These are phyloP conservation scores for Crotalaria pallida DNA, from an alignment of 306 rosid species.

Conservation along the genomic window DNA sequence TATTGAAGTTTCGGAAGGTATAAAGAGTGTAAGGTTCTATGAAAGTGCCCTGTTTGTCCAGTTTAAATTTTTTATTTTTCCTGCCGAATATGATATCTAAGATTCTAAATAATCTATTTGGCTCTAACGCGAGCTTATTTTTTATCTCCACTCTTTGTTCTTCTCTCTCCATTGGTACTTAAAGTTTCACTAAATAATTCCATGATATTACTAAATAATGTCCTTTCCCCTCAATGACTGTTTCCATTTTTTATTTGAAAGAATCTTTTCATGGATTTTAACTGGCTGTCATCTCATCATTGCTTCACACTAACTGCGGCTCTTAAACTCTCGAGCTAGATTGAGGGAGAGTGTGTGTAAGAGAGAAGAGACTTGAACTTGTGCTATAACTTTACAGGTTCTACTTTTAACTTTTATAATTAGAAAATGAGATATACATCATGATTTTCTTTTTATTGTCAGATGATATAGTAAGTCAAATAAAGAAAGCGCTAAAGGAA, in stretches of 20 bases:
- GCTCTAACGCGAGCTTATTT: not conserved
- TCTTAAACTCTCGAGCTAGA: not conserved
- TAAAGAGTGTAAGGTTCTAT: not conserved
- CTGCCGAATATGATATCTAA: not conserved
- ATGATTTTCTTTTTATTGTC: conserved; percentile 1
- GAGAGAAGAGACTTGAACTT: too few relatives aligned
- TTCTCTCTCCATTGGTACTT: not conserved
- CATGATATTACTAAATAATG: not conserved
- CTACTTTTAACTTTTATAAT: too few relatives aligned
- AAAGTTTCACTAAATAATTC: not conserved
- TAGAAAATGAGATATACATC: too few relatives aligned
- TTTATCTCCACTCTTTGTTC: not conserved
- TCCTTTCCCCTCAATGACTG: not conserved
- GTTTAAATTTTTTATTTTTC: not conserved
- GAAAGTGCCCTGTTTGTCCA: not conserved
- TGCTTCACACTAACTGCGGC: not conserved
- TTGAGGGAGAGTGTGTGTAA: too few relatives aligned
- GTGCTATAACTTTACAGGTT: too few relatives aligned
- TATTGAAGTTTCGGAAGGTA: not conserved
- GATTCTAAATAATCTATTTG: not conserved
- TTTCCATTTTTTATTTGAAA: not conserved
- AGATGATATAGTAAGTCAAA: not conserved
- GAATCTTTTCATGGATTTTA: not conserved
- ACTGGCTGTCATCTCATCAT: not conserved
- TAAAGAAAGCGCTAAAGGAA: not conserved